Percentiles rank a stretch among this genome's conserved stretches.
Evolutionary conservation across 164 flowering plant genomes (phyloP).

Genomic region (Platanus orientalis): DNA sequence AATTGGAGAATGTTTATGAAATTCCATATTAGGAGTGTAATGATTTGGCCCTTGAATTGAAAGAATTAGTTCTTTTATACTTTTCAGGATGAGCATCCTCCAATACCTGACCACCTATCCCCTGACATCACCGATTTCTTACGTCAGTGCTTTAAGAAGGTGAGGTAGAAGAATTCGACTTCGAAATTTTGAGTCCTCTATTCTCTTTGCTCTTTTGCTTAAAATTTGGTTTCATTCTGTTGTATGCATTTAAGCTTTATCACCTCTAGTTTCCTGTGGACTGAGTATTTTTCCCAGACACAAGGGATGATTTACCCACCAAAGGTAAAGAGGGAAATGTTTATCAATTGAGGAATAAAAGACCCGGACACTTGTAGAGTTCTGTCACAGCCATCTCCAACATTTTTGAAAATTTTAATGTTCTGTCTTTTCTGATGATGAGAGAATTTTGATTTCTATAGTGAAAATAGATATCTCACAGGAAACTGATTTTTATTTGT

Average conservation of each 20-base stretch:
- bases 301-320: no score
- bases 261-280: conserved; percentile 3
- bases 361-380: no score
- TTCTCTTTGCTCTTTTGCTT: neutral
- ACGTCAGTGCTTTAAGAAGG: conserved; percentile 96
- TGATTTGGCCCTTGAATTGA: neutral
- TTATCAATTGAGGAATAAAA: no score
- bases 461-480: no score
- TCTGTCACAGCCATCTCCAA: no score
- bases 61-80: conserved; percentile 1
- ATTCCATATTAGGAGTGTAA: neutral
- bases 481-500: no score
- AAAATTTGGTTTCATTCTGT: neutral
- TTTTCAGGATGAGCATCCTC: conserved; percentile 92
- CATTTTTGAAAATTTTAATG: no score
- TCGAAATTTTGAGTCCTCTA: neutral
- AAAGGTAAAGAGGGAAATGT: no score
- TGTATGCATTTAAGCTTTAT: neutral
- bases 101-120: conserved; percentile 89
- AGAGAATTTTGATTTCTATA: no score
- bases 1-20: neutral
- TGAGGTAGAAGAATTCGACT: conserved; percentile 19
- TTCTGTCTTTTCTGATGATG: no score
- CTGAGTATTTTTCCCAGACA: no score
- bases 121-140: conserved; percentile 90